Base-by-base conservation (phyloP, 495 filamentous ascomycete genomes). In the Melanomma pulvis-pyrius region DNA sequence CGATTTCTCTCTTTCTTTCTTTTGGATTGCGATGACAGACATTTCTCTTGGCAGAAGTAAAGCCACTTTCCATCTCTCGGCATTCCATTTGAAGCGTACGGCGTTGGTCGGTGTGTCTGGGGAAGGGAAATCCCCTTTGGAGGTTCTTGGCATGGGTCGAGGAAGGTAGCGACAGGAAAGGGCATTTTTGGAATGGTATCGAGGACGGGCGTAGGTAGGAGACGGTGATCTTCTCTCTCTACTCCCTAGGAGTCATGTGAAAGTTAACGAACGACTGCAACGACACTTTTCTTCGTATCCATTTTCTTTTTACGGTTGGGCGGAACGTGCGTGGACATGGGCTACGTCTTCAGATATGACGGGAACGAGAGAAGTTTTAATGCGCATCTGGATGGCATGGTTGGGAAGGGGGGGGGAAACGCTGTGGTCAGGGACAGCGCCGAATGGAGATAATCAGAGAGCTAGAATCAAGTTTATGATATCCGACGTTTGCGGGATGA, bases 11-110 rank as follows among this genome's bases (percentile, higher is more conserved):
- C 57, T 28, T 49, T 2, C 32, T 36, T 60, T 15, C 17, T 36
- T 49, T 21, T 44, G 39, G 57, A 25, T 29, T 28, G 7, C 3
- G 24, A 22, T 44, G 6, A 9, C 24, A 29, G 39, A 48, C 8
- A 58, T 58, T 44, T 58, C 28, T n/a, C 13, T 24, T 58, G 21
- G 21, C 15, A 2, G 30, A 26, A 1, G 29, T 29, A 1, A 24
- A 32, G 19, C 21, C 30, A 44, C 51, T 32, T 32, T 24, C 28
- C n/a, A 44, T 57, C 36, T 19, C 53, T 65, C 44, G 25, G 48
- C 36, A 24, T 65, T 58, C 48, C 25, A 51, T 65, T 58, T 58
- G 39, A 57, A 65, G 61, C 51, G 52, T 65, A 48, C 25, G 61
- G 53, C 51, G 61, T 65, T 44, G 24, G 52, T 52, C 9, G 53